Evolutionary conservation across 1,284 basidiomycete species (phyloP), one percentile per base, ranked within the genome.

Genomic region (Tilletia horrida): DNA sequence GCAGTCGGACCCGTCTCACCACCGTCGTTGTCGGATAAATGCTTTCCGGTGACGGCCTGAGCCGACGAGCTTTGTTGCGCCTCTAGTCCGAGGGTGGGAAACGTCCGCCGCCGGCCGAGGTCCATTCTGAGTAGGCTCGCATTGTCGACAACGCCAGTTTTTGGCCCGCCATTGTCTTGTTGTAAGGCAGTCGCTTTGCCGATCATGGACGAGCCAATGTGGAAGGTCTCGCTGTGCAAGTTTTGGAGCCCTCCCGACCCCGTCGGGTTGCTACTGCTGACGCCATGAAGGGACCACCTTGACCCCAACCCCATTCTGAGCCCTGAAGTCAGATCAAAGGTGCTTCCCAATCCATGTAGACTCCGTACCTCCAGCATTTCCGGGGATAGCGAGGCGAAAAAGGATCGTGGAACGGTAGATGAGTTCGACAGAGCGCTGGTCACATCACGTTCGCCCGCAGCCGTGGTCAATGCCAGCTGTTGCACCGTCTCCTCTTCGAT

Each of bases 341-440:
- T 23, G 18, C 18, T 48, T 3, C 18, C 45, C 3, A 59, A 7
- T 0, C 27, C 31, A 21, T 59, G 27, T 11, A 59, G 14, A 40
- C 55, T 59, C 29, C 55, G 27, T 11, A 59, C 55, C 27, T 59
- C 55, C 13, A 35, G 14, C 55, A 59, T 59, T 13, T 59, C 55
- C 8, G 21, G 27, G 52, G 31, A 40, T 40, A 40, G 35, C 35
- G 35, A 40, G 35, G 35, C 35, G 35, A 40, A 40, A 11, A 40
- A 40, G 6, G 35, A 40, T 40, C 35, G 4, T 4, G 11, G 4
- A 40, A 4, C 35, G 35, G 35, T 40, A 6, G 35, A 40, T 40
- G 4, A 11, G 35, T 40, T 40, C 35, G 35, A 40, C 35, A 40
- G 4, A 4, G 35, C 35, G 35, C 35, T 40, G 35, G 4, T 40